A percentile compares a stretch with the other conserved stretches of the same genome.
Conservation (phyloP, 2,329 filamentous ascomycete genomes). For the Aspergillus sclerotialis region DNA sequence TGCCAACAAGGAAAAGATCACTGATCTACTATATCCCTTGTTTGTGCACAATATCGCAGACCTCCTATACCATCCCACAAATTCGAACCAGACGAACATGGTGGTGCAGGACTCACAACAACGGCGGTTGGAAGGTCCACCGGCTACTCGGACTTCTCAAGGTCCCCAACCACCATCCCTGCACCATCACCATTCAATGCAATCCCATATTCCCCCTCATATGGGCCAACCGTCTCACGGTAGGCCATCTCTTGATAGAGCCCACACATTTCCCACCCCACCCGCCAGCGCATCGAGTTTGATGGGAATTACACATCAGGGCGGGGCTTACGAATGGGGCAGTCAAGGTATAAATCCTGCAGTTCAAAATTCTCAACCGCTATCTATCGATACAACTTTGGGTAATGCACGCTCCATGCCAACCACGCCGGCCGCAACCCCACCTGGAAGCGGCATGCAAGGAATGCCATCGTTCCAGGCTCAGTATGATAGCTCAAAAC, state of each 20-base stretch:
- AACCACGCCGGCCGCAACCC: constrained; percentile 83
- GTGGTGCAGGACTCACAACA: constrained; percentile 79
- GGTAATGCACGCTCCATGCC: constrained; percentile 79
- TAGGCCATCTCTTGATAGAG: constrained; percentile 71
- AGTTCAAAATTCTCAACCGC: constrained; percentile 58
- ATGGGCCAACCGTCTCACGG: constrained; percentile 61
- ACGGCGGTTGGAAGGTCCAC: constrained; percentile 58
- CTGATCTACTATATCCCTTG: constrained; percentile 85
- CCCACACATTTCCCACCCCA: constrained; percentile 89
- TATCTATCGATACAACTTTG: constrained; percentile 74
- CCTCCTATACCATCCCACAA: constrained; percentile 80
- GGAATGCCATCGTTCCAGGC: constrained; percentile 71
- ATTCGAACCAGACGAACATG: constrained; percentile 72
- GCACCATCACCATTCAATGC: constrained; percentile 61
- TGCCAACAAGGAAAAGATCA: constrained; percentile 99
- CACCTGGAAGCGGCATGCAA: constrained; percentile 69
- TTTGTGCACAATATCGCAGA: constrained; percentile 97
- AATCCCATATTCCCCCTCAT: constrained; percentile 50
- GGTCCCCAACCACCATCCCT: constrained; percentile 60
- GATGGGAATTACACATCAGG: constrained; percentile 66
- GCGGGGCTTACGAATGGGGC: constrained; percentile 73
- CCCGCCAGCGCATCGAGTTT: constrained; percentile 88
- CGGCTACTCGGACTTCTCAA: constrained; percentile 47
- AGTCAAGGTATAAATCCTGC: constrained; percentile 55
- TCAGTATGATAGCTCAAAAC: constrained; percentile 69